A percentile compares a stretch with the other conserved stretches of the same genome.
Conservation (phyloP, 2,329 filamentous ascomycete species). For the Aspergillus sp. region DNA sequence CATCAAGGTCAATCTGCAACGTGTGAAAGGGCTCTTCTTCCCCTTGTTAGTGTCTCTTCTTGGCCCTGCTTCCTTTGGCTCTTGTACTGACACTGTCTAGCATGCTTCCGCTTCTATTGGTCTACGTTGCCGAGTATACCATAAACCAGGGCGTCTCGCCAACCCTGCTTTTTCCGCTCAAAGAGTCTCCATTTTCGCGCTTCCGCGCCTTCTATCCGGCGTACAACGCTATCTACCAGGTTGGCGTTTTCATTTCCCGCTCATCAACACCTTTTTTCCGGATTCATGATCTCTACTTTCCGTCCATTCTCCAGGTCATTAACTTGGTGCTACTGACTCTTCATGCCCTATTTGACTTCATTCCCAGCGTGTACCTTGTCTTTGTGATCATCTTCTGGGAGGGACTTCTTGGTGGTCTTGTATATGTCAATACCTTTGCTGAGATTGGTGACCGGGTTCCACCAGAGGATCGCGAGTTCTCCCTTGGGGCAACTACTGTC, state of each 20-base stretch:
- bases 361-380: conserved; percentile 79
- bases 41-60: conserved; percentile 49
- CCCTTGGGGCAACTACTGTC: conserved; percentile 79
- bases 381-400: conserved; percentile 90
- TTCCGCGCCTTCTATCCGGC: conserved; percentile 89
- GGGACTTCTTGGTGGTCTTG: conserved; percentile 78
- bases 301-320: conserved; percentile 70
- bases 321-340: conserved; percentile 68
- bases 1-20: conserved; percentile 52
- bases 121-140: conserved; percentile 94
- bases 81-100: conserved; percentile 26
- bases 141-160: conserved; percentile 94
- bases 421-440: conserved; percentile 94
- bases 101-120: conserved; percentile 85
- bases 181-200: conserved; percentile 66
- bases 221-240: conserved; percentile 90
- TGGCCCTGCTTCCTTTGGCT: neutral
- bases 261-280: conserved; percentile 84
- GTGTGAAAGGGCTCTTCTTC: conserved; percentile 64
- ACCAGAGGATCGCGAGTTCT: conserved; percentile 77
- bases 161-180: conserved; percentile 77
- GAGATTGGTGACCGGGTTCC: conserved; percentile 82
- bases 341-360: conserved; percentile 72
- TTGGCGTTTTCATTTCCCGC: conserved; percentile 89
- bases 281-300: conserved; percentile 72